Evolutionary conservation across 169 alveolate genomes (phyloP), one percentile per base, ranked within the genome.

Genomic region (Plasmodium gaboni): DNA sequence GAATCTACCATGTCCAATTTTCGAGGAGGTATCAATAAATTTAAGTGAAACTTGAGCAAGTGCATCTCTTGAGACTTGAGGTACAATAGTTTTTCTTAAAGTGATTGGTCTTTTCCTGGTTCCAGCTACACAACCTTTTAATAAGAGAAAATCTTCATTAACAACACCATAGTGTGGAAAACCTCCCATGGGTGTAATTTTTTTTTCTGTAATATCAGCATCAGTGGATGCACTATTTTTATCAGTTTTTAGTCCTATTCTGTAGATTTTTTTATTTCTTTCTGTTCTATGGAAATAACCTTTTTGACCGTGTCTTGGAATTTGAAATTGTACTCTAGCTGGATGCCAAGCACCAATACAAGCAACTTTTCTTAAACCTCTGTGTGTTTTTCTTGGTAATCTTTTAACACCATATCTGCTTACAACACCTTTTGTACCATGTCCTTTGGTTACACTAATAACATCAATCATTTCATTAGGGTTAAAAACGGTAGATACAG

Each of bases 331-430:
- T 68, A 99, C 99, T 57, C 99, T 96, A 48, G 99, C 99, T 64
- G 99, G 99, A 96, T 99, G 99, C 99, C 99, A 99, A n/a, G 99
- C 98, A 69, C 99, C 99, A 86, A 99, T 98, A 95, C 99, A 99
- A 22, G 99, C 99, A 63, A 99, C 99, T 97, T 98, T 98, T 72
- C 99, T 95, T 93, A 98, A 96, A 61, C 99, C 99, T 91, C 99
- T 97, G 94, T 99, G 99, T 83, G 99, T 98, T 97, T 99, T 99
- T 93, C 99, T 97, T 69, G 99, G 99, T 91, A 99, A 97, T 55
- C 99, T 97, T 70, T 99, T 98, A 51, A 98, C 99, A 8, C 99
- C 99, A 97, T 98, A 99, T 93, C 99, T 98, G 50, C 98, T 96
- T 76, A 98, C 98, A 55, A 99, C 99, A 91, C 99, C 99, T 92